phyloP scores from a whole-genome alignment of 306 rosid species.

The Gynostemma pentaphyllum region DNA sequence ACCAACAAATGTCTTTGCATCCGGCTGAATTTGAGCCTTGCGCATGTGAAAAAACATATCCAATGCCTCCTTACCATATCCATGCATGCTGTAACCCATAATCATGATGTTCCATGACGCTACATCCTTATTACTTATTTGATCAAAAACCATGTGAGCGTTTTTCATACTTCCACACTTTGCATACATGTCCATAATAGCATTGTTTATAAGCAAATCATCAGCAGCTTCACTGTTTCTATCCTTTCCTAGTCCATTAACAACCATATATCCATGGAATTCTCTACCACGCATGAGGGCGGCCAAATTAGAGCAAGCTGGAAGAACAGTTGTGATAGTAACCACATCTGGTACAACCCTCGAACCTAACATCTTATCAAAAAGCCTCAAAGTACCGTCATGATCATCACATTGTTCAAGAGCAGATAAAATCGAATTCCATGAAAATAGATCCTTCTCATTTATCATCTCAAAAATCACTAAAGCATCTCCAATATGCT shows the following conservation, averaged over 20 bases:
- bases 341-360: constrained; percentile 60
- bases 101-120: constrained; percentile 92
- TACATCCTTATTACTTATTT: constrained; percentile 44
- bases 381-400: constrained; percentile 43
- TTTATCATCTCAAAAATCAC: constrained; percentile 51
- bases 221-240: constrained; percentile 12
- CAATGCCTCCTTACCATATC: constrained; percentile 49
- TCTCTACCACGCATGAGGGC: constrained; percentile 67
- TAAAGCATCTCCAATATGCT: constrained; percentile 36
- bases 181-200: constrained; percentile 79
- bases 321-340: constrained; percentile 54
- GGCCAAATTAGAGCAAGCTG: constrained; percentile 68
- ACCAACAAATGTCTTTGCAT: constrained; percentile 59
- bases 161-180: constrained; percentile 79
- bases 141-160: constrained; percentile 43
- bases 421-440: constrained; percentile 72
- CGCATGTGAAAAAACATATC: constrained; percentile 43
- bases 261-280: constrained; percentile 64
- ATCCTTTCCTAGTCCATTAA: constrained; percentile 34
- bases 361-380: constrained; percentile 44
- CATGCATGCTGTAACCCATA: constrained; percentile 71
- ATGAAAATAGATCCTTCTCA: constrained; percentile 68
- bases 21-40: constrained; percentile 33
- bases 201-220: constrained; percentile 42
- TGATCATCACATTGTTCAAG: constrained; percentile 51